Base-by-base conservation (phyloP, 768 basidiomycete species). In the Sporobolomyces roseus region DNA sequence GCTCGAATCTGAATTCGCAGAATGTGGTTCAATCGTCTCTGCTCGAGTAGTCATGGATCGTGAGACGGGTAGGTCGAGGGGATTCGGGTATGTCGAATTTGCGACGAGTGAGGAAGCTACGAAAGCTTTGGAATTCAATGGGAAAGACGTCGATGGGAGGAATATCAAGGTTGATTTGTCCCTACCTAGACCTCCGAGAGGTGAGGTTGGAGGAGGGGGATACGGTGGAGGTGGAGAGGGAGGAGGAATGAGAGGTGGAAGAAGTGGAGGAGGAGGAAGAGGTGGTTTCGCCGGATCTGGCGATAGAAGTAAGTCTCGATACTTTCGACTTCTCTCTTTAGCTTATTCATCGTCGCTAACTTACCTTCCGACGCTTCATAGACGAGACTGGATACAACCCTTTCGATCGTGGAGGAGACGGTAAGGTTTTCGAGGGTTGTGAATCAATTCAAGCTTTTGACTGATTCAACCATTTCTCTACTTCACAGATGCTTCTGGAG, bases 101-200 rank as follows among this genome's bases (percentile, higher is more conserved):
- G 74, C 72, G 63, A 70, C 71, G 50, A 72, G 78, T 73, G 80
- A 78, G 67, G 66, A 73, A 2, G 77, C 80, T 53, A 74, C 88
- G 79, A 88, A 88, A 77, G 93, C 94, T 13, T 81, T 94, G 55
- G 81, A 81, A 72, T 81, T 91, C 81, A 85, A 86, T 74, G 92
- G 91, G 58, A 85, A 84, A 77, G 92, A 93, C 80, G 89, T 98
- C 72, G 94, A 98, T 77, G 93, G 93, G 2, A 88, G 96, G 29
- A 77, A 88, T 1, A 83, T 96, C 78, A 88, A 91, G 75, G 83
- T 98, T 73, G 91, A 96, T 82, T 85, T 85, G 75, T 87, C 88
- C 72, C 83, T 79, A 23, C 81, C 85, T 35, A 82, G 81, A 23
- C 51, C 70, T 5, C 23, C 14, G 45, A 23, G 45, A 46, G 23